These are phyloP conservation scores for Fusarium lateritium DNA, from an alignment of 2,329 filamentous ascomycete genomes.

Conservation along the genomic window DNA sequence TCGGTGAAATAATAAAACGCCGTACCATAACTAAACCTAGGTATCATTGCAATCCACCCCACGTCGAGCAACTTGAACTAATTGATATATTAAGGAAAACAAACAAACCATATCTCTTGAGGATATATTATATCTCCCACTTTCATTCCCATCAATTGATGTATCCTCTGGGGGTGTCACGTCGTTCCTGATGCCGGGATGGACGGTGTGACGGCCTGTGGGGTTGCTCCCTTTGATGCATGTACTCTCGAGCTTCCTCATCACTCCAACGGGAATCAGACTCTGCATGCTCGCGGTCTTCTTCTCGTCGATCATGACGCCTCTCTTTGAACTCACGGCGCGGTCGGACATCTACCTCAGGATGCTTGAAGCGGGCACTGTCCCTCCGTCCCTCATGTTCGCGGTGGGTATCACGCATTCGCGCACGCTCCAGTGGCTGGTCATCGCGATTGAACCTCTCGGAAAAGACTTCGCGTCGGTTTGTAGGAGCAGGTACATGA, in stretches of 20 bases:
- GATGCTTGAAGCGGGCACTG: conserved; percentile 32
- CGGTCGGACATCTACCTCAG: conserved; percentile 29
- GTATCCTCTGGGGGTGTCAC: conserved; percentile 1
- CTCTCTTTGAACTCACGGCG: conserved; percentile 30
- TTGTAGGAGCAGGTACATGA: conserved; percentile 31
- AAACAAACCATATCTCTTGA: neutral
- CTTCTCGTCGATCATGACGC: conserved; percentile 9
- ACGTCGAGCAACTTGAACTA: neutral
- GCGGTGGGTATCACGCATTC: conserved; percentile 24
- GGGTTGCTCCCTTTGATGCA: conserved; percentile 26
- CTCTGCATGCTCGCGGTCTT: conserved; percentile 1
- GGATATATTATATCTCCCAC: neutral
- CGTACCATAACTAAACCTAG: neutral
- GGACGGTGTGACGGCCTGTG: conserved; percentile 2
- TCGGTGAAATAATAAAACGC: conserved; percentile 3
- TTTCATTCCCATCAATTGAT: neutral
- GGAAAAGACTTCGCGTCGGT: conserved; percentile 34
- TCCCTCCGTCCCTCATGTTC: conserved; percentile 27
- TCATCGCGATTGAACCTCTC: conserved; percentile 20
- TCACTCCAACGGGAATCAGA: conserved; percentile 37
- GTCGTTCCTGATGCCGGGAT: conserved; percentile 8
- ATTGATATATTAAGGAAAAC: neutral
- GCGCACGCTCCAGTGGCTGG: conserved; percentile 34
- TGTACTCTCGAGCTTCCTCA: conserved; percentile 37
- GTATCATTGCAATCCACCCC: neutral